Evolutionary conservation across 768 basidiomycete genomes (phyloP).

Genomic region (Pisolithus sp.): DNA sequence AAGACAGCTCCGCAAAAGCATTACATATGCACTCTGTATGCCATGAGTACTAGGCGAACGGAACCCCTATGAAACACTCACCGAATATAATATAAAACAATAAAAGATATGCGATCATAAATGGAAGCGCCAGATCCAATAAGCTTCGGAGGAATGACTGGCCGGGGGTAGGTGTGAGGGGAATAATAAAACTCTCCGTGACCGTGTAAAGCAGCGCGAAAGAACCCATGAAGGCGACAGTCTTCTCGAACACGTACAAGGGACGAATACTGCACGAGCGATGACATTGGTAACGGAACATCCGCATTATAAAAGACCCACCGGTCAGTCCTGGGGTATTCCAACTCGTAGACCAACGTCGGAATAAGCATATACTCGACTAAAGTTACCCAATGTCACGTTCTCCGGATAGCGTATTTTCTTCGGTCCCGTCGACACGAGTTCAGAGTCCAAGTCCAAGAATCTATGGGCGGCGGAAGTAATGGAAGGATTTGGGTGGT

Average conservation of each 20-base stretch:
- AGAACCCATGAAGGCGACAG: slow-evolving; percentile 88
- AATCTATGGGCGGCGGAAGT: slow-evolving; percentile 69
- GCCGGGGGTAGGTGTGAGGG: slow-evolving; percentile 60
- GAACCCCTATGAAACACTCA: slow-evolving; percentile 19
- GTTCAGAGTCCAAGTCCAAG: slow-evolving; percentile 67
- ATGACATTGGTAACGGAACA: slow-evolving; percentile 1
- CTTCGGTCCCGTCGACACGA: slow-evolving; percentile 64
- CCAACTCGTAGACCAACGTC: slow-evolving; percentile 91
- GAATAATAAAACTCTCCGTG: slow-evolving; percentile 91
- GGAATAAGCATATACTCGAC: slow-evolving; percentile 77
- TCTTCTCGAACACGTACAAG: slow-evolving; percentile 49
- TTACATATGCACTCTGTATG: slow-evolving; percentile 89
- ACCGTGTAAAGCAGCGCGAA: slow-evolving; percentile 92
- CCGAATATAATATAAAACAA: slow-evolving; percentile 85
- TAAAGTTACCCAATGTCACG: slow-evolving; percentile 75
- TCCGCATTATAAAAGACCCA: slow-evolving; percentile 26
- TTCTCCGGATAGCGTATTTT: slow-evolving; percentile 79
- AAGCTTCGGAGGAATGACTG: slow-evolving; percentile 72
- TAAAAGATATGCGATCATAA: slow-evolving; percentile 87
- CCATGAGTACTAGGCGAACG: background rate
- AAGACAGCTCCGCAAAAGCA: slow-evolving; percentile 88
- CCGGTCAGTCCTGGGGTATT: slow-evolving; percentile 89
- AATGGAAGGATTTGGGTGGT: slow-evolving; percentile 63
- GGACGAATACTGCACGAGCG: slow-evolving; percentile 36
- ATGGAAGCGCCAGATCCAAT: slow-evolving; percentile 84